Conservation (phyloP, 2,329 filamentous ascomycete genomes). For the Dothistroma septosporum region DNA sequence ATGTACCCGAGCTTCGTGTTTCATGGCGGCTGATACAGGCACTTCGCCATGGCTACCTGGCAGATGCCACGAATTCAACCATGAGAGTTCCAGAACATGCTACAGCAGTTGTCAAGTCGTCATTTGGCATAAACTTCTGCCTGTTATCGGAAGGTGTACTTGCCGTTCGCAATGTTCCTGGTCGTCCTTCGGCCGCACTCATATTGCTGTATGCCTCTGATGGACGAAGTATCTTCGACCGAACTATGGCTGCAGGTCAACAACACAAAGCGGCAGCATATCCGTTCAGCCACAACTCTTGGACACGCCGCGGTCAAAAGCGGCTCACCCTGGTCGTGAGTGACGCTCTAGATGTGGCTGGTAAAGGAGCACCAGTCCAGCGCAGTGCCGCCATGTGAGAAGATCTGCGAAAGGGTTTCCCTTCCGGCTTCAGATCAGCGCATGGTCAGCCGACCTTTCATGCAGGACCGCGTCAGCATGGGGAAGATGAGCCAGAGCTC, state of each 20-base stretch:
- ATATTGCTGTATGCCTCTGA: neutral
- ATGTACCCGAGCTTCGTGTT: slow-evolving; percentile 13
- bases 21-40: slow-evolving; percentile 19
- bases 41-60: slow-evolving; percentile 16
- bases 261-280: neutral
- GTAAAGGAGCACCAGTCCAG: slow-evolving; percentile 3
- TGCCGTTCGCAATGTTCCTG: neutral
- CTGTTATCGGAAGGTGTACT: neutral
- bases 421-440: slow-evolving; percentile 13
- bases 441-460: slow-evolving; percentile 11
- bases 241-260: neutral
- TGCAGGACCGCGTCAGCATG: slow-evolving; percentile 23
- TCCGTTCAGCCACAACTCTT: neutral
- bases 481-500: slow-evolving; percentile 6
- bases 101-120: neutral
- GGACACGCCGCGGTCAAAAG: neutral
- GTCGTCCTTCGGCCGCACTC: neutral
- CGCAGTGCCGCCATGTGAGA: slow-evolving; percentile 10
- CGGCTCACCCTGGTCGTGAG: neutral
- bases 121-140: neutral
- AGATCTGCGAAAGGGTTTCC: slow-evolving; percentile 13
- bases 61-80: neutral
- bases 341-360: slow-evolving; percentile 20
- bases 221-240: neutral
- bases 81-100: neutral